These are phyloP conservation scores for Coemansia sp. DNA, from an alignment of 192 early-diverging fungal species.

Conservation along the genomic window DNA sequence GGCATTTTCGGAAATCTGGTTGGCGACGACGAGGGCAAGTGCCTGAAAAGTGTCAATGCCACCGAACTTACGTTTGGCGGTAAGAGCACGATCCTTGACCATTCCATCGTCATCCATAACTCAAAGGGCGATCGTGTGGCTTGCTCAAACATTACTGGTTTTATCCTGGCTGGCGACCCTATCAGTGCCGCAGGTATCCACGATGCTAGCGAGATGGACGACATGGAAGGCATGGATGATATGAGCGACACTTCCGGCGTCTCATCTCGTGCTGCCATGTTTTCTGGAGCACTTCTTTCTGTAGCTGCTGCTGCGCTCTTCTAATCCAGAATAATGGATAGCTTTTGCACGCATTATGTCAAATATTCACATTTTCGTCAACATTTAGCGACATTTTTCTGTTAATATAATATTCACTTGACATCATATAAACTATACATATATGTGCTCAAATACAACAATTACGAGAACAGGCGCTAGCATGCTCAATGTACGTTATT, in stretches of 20 bases:
- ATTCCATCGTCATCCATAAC: slow-evolving; percentile 61
- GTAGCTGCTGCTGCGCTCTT: slow-evolving; percentile 4
- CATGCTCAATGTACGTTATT: neutral
- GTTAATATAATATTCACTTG: no score
- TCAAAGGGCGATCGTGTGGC: slow-evolving; percentile 55
- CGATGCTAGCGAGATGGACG: neutral
- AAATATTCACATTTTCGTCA: neutral
- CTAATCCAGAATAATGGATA: neutral
- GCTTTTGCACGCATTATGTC: neutral
- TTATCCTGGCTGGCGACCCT: slow-evolving; percentile 17
- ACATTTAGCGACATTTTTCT: no score
- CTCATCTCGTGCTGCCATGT: neutral
- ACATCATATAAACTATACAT: no score
- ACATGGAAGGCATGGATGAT: neutral
- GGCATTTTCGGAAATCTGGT: slow-evolving; percentile 58
- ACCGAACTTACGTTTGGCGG: slow-evolving; percentile 49
- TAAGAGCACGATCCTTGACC: slow-evolving; percentile 52
- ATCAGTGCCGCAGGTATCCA: slow-evolving; percentile 3
- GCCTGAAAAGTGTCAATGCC: slow-evolving; percentile 29
- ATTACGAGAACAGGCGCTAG: neutral
- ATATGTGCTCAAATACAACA: neutral
- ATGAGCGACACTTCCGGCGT: neutral
- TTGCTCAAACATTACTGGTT: slow-evolving; percentile 57
- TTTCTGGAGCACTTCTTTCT: neutral
- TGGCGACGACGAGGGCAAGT: slow-evolving; percentile 25